Evolutionary conservation across 257 asterid genomes (phyloP).

Genomic region (Jacaranda copaia): DNA sequence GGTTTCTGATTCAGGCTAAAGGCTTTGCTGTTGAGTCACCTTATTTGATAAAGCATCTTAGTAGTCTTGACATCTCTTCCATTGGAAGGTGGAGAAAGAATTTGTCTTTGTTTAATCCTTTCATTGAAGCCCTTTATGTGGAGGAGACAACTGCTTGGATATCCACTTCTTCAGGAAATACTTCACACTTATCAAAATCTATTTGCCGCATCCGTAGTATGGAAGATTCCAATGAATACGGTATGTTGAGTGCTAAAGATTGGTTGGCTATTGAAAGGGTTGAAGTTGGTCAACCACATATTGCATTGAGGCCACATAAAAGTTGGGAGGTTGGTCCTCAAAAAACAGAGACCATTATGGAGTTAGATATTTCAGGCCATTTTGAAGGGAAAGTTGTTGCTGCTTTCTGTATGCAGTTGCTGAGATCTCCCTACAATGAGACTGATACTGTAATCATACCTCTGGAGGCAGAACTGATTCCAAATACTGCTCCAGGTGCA

Average conservation of each 20-base stretch:
- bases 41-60: slow-evolving; percentile 57
- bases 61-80: slow-evolving; percentile 59
- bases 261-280: slow-evolving; percentile 60
- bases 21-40: slow-evolving; percentile 83
- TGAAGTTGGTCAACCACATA: slow-evolving; percentile 52
- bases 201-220: slow-evolving; percentile 46
- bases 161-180: slow-evolving; percentile 64
- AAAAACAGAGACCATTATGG: slow-evolving; percentile 61
- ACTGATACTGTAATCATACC: slow-evolving; percentile 72
- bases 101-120: slow-evolving; percentile 82
- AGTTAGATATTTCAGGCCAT: slow-evolving; percentile 64
- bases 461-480: slow-evolving; percentile 69
- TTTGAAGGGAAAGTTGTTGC: slow-evolving; percentile 66
- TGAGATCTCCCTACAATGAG: slow-evolving; percentile 59
- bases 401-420: slow-evolving; percentile 66
- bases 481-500: slow-evolving; percentile 40
- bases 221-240: slow-evolving; percentile 44
- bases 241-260: slow-evolving; percentile 42
- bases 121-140: slow-evolving; percentile 69
- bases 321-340: slow-evolving; percentile 81
- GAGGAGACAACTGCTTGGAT: slow-evolving; percentile 81
- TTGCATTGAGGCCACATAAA: slow-evolving; percentile 67
- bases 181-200: slow-evolving; percentile 54
- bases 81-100: slow-evolving; percentile 77
- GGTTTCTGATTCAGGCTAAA: slow-evolving; percentile 77